A percentile compares a stretch with the other conserved stretches of the same genome.
phyloP scores from a whole-genome alignment of 1,284 basidiomycete genomes.

The Amylostereum areolatum region DNA sequence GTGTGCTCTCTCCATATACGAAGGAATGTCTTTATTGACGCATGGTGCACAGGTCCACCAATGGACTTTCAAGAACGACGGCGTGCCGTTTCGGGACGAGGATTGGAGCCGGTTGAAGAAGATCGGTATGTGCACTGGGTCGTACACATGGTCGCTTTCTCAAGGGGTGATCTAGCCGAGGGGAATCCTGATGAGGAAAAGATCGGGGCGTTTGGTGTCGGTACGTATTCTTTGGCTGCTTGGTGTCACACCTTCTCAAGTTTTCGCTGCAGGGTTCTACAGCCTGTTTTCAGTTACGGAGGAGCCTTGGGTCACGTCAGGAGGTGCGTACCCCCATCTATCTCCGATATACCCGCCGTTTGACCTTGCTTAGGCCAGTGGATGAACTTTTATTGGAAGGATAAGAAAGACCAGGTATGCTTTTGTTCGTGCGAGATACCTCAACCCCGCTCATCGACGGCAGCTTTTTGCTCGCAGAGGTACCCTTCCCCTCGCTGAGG shows the following conservation, averaged over 20 bases:
- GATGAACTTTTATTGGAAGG: slow-evolving; percentile 99
- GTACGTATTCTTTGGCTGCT: slow-evolving; percentile 30
- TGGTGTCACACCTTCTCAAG: background rate
- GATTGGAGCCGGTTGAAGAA: slow-evolving; percentile 89
- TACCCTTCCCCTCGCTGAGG: slow-evolving; percentile 41
- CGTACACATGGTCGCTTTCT: background rate
- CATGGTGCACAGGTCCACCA: slow-evolving; percentile 44
- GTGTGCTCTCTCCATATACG: slow-evolving; percentile 11
- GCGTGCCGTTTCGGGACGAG: slow-evolving; percentile 72
- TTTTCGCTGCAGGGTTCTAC: slow-evolving; percentile 57
- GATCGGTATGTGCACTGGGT: slow-evolving; percentile 50
- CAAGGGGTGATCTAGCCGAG: slow-evolving; percentile 43
- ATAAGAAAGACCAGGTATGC: slow-evolving; percentile 74
- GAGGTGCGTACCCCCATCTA: slow-evolving; percentile 38
- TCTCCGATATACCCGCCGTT: background rate
- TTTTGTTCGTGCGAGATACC: background rate
- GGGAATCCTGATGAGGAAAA: slow-evolving; percentile 83
- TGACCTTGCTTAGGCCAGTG: slow-evolving; percentile 53
- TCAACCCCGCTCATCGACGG: background rate
- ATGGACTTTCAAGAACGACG: slow-evolving; percentile 88
- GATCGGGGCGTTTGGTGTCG: slow-evolving; percentile 84
- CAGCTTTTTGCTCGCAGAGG: slow-evolving; percentile 79
- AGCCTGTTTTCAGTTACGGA: slow-evolving; percentile 84
- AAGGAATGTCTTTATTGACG: background rate
- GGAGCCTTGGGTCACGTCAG: slow-evolving; percentile 89